Evolutionary conservation across 1,284 basidiomycete species (phyloP).

Genomic region (Ceratobasidium theobromae): DNA sequence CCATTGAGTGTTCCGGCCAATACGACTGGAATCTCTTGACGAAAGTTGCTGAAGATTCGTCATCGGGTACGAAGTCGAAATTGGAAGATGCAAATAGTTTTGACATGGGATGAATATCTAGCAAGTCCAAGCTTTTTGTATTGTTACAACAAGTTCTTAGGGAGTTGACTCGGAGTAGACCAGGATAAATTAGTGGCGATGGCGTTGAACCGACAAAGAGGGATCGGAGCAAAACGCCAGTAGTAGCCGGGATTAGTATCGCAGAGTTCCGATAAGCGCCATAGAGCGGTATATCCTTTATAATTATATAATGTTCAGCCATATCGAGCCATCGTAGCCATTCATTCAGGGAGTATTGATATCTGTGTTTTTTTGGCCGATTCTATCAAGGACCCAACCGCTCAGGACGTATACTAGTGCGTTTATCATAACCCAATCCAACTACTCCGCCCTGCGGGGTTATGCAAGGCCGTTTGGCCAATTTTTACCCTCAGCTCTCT

Average conservation of each 20-base stretch:
- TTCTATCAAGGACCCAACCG: not conserved
- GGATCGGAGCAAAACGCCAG: too few species aligned
- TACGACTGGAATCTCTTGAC: constrained; percentile 15
- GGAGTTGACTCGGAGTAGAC: not conserved
- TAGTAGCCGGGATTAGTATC: too few species aligned
- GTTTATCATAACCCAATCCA: constrained; percentile 75
- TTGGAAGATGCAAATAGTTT: not conserved
- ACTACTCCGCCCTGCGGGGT: constrained; percentile 84
- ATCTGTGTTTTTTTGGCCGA: not conserved
- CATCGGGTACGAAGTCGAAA: constrained; percentile 15
- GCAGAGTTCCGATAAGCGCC: too few species aligned
- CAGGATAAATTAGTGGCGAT: too few species aligned
- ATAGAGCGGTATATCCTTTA: too few species aligned
- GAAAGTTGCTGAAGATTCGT: not conserved
- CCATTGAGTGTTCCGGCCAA: constrained; percentile 19
- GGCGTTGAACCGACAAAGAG: too few species aligned
- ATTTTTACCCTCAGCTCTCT: constrained; percentile 68
- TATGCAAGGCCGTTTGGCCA: constrained; percentile 88
- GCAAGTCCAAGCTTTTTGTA: not conserved
- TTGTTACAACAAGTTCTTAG: not conserved
- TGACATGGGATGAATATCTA: not conserved
- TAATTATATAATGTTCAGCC: too few species aligned
- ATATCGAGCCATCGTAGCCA: too few species aligned
- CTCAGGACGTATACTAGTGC: not conserved
- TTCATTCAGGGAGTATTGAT: not conserved